Percentiles rank a stretch among this genome's conserved stretches.
These are phyloP conservation scores for Carex arenaria DNA, from an alignment of 202 grass and related monocot genomes.

Conservation along the genomic window DNA sequence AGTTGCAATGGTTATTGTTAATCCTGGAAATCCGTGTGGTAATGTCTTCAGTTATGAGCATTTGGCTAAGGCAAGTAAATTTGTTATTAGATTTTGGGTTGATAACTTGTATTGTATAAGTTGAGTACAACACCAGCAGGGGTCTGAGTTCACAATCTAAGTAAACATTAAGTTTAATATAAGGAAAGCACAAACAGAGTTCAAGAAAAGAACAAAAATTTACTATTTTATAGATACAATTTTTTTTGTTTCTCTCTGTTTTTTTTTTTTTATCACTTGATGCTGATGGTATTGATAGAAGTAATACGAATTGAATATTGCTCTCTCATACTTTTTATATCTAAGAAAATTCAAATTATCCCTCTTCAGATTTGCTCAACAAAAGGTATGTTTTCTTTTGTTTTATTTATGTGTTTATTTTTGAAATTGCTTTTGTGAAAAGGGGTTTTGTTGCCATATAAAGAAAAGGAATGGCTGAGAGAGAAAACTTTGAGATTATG, in stretches of 20 bases:
- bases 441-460: neutral
- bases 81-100: neutral
- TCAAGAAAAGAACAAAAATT: neutral
- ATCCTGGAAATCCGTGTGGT: slow-evolving; percentile 76
- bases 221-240: neutral
- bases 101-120: neutral
- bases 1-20: slow-evolving; percentile 59
- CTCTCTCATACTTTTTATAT: too few species aligned
- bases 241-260: neutral
- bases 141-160: neutral
- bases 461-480: neutral
- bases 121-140: neutral
- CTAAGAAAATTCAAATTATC: neutral
- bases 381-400: neutral
- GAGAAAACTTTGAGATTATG: neutral
- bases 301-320: too few species aligned
- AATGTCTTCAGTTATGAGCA: slow-evolving; percentile 62
- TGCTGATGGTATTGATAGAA: too few species aligned
- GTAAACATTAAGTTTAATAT: neutral
- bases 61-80: slow-evolving; percentile 36
- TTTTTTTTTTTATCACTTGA: neutral
- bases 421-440: neutral
- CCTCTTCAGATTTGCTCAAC: neutral
- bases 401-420: neutral
- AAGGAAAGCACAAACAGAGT: neutral